Evolutionary conservation across 805 yeast species (phyloP), one percentile per base, ranked within the genome.

Genomic region (Candida khao-thaluensis): DNA sequence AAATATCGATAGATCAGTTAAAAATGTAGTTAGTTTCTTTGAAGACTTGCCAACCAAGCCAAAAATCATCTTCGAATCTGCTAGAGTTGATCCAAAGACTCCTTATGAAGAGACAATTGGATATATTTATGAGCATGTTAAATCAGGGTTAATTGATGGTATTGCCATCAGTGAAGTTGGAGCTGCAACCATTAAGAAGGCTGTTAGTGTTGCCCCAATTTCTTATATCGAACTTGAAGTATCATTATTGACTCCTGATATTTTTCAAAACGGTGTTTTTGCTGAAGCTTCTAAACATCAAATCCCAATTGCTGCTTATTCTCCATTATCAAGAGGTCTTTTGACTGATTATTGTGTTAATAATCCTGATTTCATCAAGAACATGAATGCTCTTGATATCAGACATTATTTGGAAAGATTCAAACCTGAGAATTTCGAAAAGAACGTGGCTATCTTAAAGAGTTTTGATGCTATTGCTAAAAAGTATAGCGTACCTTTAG

Each of bases 271-370:
- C 54, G 95, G 91, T 1, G 70, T 84, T 15, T 74, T 81, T 44
- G 76, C 71, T 3, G 71, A 74, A 4, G 77, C 82, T 46, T 71
- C 74, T 16, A 77, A 81, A 44, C 60, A 71, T 24, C 68, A 69
- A n/a, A 74, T 89, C 41, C 83, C 91, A 8, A 66, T 86, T 21
- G 68, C 85, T 41, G 85, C 89, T 17, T 89, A 89, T 61, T 84
- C 95, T 21, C 96, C 96, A 22, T 69, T 89, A 38, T 82, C 89
- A 8, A 73, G 85, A 51, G 96, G 96, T 1, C 65, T 82, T 43
- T 69, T 89, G 39, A 81, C 91, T 3, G 95, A 93, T 41, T 46
- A 54, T 22, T 59, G 80, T 37, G 76, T 60, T 20, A 59, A 71
- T 4, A 5, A 32, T 21, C 45, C 56, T n/a, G 59, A 61, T 15